Conservation (phyloP, 768 basidiomycete genomes). For the Podaxis sp. region DNA sequence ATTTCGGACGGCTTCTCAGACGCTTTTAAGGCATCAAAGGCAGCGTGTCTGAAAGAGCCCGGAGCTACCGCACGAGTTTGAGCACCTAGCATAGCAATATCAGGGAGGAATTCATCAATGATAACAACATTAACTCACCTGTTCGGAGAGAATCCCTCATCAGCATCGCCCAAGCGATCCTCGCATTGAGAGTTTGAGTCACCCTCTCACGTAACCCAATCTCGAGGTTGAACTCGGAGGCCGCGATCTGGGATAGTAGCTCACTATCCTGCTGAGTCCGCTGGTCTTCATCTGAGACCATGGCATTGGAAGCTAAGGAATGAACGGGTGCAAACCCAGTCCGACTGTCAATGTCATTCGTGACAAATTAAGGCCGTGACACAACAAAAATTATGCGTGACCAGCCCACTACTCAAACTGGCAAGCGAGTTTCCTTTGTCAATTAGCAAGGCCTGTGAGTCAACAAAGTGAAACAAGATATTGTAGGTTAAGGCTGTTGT, state of each 20-base stretch:
- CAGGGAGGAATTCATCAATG: background rate
- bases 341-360: background rate
- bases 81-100: background rate
- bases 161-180: constrained; percentile 45
- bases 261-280: background rate
- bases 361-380: background rate
- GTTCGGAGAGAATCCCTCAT: constrained; percentile 33
- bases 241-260: constrained; percentile 21
- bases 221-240: constrained; percentile 41
- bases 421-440: background rate
- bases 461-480: too few relatives aligned
- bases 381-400: background rate
- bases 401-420: background rate
- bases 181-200: constrained; percentile 34
- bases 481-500: too few relatives aligned
- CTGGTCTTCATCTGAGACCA: constrained; percentile 2
- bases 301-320: background rate
- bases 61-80: constrained; percentile 16
- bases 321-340: background rate
- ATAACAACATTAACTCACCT: constrained; percentile 17
- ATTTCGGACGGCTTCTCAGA: constrained; percentile 36
- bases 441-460: too few relatives aligned
- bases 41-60: constrained; percentile 32
- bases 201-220: constrained; percentile 40
- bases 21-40: constrained; percentile 34